Evolutionary conservation across 371 early-diverging fungal species (phyloP), one percentile per base, ranked within the genome.

Genomic region (Vairimorpha ceranae): DNA sequence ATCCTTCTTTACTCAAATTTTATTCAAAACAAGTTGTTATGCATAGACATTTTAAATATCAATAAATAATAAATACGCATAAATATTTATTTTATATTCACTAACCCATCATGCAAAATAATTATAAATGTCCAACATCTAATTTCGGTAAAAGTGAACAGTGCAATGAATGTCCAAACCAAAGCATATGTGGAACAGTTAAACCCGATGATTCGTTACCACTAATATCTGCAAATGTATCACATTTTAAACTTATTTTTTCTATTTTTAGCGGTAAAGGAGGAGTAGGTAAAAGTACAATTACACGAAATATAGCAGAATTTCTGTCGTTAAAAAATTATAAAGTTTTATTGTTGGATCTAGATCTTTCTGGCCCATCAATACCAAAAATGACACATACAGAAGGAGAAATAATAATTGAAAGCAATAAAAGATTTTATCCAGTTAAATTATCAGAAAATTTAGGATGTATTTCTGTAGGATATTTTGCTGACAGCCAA

Each of bases 111-210:
- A n/a, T n/a, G n/a, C n/a, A n/a, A n/a, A n/a, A n/a, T 6, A 72
- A 46, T 63, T 43, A 71, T 19, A 72, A 74, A 45, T 85, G 84
- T 63, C 84, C 86, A 65, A 92, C 93, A 0, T 87, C 92, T 2
- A 89, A 89, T 61, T 91, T 90, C 76, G 97, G 97, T 27, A 90
- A 90, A 78, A 89, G 89, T 21, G 87, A 87, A 33, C 90, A 92
- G 3, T 95, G 97, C 83, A 91, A 86, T 41, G 97, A 95, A 7
- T 97, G 97, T 80, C 97, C 97, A 1, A 95, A 94, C 83, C 93
- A 93, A 79, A 77, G 84, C 19, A 86, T 90, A 56, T 97, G 97
- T 78, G 48, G 48, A 14, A n/a, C 48, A 45, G 88, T 89, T 60
- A 92, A 91, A 0, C 92, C 92, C n/a, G 97, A 96, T 85, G 93